A percentile compares a stretch with the other conserved stretches of the same genome.
phyloP scores from a whole-genome alignment of 2,329 filamentous ascomycete species.

The Epichloe uncinata region DNA sequence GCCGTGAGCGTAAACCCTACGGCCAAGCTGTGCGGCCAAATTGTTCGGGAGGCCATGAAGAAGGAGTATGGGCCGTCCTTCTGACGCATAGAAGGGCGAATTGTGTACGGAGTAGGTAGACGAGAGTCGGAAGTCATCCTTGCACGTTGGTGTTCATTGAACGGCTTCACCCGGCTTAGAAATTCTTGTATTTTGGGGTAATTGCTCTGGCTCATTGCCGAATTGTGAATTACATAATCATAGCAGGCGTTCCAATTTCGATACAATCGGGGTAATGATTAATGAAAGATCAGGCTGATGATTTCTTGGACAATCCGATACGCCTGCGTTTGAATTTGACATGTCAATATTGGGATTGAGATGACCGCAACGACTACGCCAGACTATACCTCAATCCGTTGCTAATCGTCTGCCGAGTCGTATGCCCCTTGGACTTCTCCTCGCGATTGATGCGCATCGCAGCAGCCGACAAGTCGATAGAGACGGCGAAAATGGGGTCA shows the following conservation, averaged over 20 bases:
- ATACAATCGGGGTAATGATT: not conserved
- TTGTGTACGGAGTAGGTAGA: too few species aligned
- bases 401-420: constrained; percentile 35
- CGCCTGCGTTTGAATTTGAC: constrained; percentile 13
- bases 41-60: constrained; percentile 56
- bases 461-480: constrained; percentile 43
- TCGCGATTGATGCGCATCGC: constrained; percentile 46
- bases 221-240: not conserved
- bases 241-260: not conserved
- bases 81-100: constrained; percentile 15
- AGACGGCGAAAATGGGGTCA: constrained; percentile 45
- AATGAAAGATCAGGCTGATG: not conserved
- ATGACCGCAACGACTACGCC: not conserved
- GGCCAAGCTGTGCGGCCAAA: constrained; percentile 55
- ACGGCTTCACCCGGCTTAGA: too few species aligned
- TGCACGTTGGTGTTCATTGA: too few species aligned
- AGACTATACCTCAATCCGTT: constrained; percentile 27
- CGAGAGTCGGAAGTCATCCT: not conserved
- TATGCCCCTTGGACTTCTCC: constrained; percentile 43
- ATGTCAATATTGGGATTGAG: not conserved
- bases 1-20: constrained; percentile 55
- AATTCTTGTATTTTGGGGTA: too few species aligned
- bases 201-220: not conserved
- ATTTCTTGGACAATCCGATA: constrained; percentile 15
- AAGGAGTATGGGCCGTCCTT: constrained; percentile 48